Percentiles rank a stretch among this genome's conserved stretches.
Evolutionary conservation across 73 alveolate species (phyloP).

Genomic region (Paramecium biaurelia): DNA sequence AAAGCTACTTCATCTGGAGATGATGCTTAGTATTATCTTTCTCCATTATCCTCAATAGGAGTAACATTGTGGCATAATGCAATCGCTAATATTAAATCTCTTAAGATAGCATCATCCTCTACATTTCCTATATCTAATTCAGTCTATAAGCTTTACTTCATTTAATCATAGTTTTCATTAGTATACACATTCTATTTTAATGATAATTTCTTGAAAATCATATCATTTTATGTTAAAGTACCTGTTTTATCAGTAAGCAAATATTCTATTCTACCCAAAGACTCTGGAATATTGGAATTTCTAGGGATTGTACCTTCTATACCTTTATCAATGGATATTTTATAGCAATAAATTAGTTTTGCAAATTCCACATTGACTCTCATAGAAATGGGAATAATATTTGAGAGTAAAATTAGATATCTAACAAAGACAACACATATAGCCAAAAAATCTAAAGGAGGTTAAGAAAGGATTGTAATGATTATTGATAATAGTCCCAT

Average conservation of each 20-base stretch:
- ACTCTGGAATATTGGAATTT: conserved; percentile 91
- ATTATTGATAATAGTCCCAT: conserved; percentile 75
- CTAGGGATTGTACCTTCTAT: conserved; percentile 89
- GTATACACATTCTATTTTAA: conserved; percentile 67
- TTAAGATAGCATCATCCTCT: conserved; percentile 66
- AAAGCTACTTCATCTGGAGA: conserved; percentile 92
- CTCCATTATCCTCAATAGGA: conserved; percentile 69
- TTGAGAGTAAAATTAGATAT: conserved; percentile 78
- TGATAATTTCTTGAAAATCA: conserved; percentile 79
- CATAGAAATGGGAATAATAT: conserved; percentile 79
- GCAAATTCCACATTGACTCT: conserved; percentile 90
- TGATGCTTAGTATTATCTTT: conserved; percentile 67
- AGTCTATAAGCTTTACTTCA: conserved; percentile 56
- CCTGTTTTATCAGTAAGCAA: conserved; percentile 91
- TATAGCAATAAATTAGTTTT: conserved; percentile 74
- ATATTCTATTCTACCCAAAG: conserved; percentile 85
- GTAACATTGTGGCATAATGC: conserved; percentile 85
- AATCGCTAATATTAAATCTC: conserved; percentile 78
- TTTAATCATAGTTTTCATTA: conserved; percentile 65
- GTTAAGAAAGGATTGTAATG: conserved; percentile 72
- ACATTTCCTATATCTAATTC: conserved; percentile 24
- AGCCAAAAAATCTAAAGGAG: conserved; percentile 63
- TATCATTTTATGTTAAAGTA: conserved; percentile 85
- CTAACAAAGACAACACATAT: conserved; percentile 61
- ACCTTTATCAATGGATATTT: conserved; percentile 73